Percentiles rank a stretch among this genome's conserved stretches.
Evolutionary conservation across 495 filamentous ascomycete species (phyloP).

Genomic region (Aspergillus egyptiacus): DNA sequence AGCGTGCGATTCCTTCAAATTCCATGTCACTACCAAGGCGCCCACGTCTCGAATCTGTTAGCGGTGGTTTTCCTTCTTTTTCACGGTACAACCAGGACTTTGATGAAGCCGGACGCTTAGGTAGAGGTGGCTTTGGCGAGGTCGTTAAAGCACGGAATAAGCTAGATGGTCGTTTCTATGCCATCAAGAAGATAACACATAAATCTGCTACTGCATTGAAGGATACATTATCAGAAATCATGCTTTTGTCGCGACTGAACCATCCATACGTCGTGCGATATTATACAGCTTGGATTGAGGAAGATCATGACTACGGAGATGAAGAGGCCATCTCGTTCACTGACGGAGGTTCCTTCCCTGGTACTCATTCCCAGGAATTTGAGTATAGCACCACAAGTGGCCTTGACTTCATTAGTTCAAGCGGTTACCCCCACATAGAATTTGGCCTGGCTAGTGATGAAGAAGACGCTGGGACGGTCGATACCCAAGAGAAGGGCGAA

Average conservation of each 20-base stretch:
- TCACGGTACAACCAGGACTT: conserved; percentile 86
- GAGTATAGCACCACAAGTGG: conserved; percentile 64
- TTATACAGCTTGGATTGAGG: conserved; percentile 90
- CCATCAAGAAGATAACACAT: conserved; percentile 91
- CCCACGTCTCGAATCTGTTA: conserved; percentile 44
- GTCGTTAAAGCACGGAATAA: conserved; percentile 96
- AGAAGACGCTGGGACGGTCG: conserved; percentile 40
- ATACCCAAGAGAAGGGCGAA: conserved; percentile 19
- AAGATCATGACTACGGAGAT: conserved; percentile 51
- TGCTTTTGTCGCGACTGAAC: conserved; percentile 82
- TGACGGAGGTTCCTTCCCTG: conserved; percentile 41
- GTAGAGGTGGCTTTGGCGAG: conserved; percentile 92
- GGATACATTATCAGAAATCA: conserved; percentile 85
- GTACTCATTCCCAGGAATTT: conserved; percentile 54
- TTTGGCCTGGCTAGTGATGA: conserved; percentile 70
- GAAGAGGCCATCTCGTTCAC: conserved; percentile 55
- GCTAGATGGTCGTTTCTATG: conserved; percentile 87
- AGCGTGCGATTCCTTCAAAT: conserved; percentile 31
- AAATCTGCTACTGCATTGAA: conserved; percentile 71
- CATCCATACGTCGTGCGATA: conserved; percentile 96
- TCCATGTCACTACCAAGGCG: conserved; percentile 37
- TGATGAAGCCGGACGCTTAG: conserved; percentile 78
- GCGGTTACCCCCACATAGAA: conserved; percentile 71
- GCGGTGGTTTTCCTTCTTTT: conserved; percentile 31
- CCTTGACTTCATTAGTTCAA: conserved; percentile 89